Conservation (phyloP, 257 asterid species). For the Solanum medicagineum region DNA sequence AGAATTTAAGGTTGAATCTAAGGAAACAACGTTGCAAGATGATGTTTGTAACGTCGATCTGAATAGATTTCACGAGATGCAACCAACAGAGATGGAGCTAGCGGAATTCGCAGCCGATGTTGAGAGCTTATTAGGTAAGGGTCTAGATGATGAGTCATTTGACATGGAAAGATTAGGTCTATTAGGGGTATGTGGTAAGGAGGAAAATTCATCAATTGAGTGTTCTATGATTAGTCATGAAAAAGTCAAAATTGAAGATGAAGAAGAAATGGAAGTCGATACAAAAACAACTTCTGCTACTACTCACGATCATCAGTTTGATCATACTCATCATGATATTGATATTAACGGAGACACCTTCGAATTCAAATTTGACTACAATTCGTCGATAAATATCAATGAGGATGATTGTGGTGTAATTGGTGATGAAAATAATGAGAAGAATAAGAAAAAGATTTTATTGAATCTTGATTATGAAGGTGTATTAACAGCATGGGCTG, state of each 20-base stretch:
- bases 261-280: conserved; percentile 5
- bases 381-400: conserved; percentile 11
- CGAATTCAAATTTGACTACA: conserved; percentile 47
- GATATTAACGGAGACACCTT: conserved; percentile 31
- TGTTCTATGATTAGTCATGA: conserved; percentile 10
- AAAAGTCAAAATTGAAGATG: conserved; percentile 39
- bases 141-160: conserved; percentile 54
- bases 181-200: conserved; percentile 13
- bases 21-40: not conserved
- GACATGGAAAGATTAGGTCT: conserved; percentile 62
- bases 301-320: not conserved
- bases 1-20: not conserved
- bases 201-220: not conserved
- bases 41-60: not conserved
- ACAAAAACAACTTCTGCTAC: not conserved
- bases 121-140: conserved; percentile 62
- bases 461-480: conserved; percentile 60
- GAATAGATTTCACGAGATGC: conserved; percentile 27
- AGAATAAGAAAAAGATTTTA: conserved; percentile 21
- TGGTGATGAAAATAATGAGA: not conserved
- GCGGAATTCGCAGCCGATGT: conserved; percentile 79
- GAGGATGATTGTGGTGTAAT: not conserved
- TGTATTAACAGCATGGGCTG: conserved; percentile 66
- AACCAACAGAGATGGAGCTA: conserved; percentile 68
- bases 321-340: not conserved